Base-by-base conservation (phyloP, 2,329 filamentous ascomycete genomes). In the Xylaria sp. region DNA sequence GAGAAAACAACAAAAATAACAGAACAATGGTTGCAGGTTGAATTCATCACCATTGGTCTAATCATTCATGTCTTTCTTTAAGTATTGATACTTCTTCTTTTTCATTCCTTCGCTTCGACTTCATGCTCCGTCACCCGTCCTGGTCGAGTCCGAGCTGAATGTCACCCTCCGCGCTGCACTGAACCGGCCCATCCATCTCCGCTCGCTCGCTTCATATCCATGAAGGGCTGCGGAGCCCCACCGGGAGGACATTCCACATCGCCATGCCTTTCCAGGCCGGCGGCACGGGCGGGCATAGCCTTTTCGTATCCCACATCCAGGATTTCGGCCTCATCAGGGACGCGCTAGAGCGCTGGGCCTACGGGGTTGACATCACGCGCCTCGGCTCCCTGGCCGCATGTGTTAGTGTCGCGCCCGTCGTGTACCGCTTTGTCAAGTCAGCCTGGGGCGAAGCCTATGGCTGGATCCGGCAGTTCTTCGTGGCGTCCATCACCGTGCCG, bases 351-450 rank as follows among this genome's bases (percentile, higher is more conserved):
- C 73, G 72, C 46, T 79, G 76, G 76, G 52, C 63, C 30, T 72
- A 75, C n/a, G 73, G 76, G 23, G 70, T 80, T 7, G 77, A 80
- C 54, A 72, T 80, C 54, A 77, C 76, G 1, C 76, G 76, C 47
- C 68, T 79, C 23, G 78, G 78, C 0, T 77, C 77, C 3, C 65
- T 78, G 8, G 72, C 79, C 44, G 76, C 78, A 42, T 76, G 80
- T 55, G 73, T 75, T 34, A 75, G 77, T 35, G 73, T 76, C 0
- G 66, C 75, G 0, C 76, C 78, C 1, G 71, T 75, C 2, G 75
- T 70, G 0, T 76, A 75, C 73, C 70, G 72, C 4, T 69, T 78
- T 10, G 39, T 78, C 2, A 70, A 71, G 47, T 61, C 67, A 1
- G 60, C 73, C 18, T 77, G 74, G 72, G 62, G 64, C 3, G 75